These are phyloP conservation scores for Chrysoporthe cubensis DNA, from an alignment of 2,329 filamentous ascomycete species.

Conservation along the genomic window DNA sequence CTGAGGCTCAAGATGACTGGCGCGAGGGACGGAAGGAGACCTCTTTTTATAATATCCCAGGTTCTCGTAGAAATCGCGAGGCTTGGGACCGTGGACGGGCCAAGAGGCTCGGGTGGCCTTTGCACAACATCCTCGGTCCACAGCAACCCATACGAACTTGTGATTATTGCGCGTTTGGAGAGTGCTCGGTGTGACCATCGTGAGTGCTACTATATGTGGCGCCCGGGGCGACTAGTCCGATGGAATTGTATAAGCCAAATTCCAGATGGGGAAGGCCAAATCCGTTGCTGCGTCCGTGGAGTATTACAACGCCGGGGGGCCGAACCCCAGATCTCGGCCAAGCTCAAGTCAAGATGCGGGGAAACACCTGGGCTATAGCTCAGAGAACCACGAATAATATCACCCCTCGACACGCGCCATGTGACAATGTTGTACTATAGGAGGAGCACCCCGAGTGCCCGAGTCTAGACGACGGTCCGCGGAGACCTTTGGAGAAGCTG, in stretches of 20 bases:
- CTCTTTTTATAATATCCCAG: neutral
- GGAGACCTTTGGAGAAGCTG: neutral
- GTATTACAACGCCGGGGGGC: neutral
- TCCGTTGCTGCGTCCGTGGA: neutral
- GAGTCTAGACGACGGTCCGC: neutral
- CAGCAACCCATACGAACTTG: neutral
- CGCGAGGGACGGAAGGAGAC: neutral
- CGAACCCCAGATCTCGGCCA: neutral
- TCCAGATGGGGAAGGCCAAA: neutral
- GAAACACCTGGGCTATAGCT: neutral
- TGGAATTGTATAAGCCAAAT: neutral
- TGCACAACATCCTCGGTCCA: neutral
- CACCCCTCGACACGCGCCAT: neutral
- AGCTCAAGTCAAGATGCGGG: neutral
- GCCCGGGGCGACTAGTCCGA: neutral
- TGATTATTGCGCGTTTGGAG: neutral
- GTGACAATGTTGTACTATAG: neutral
- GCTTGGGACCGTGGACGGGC: neutral
- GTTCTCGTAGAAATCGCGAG: neutral
- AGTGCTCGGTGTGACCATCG: neutral
- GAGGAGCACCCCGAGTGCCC: neutral
- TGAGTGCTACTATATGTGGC: neutral
- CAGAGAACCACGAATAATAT: conserved; percentile 4
- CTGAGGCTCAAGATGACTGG: neutral
- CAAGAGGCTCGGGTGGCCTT: neutral